Evolutionary conservation across 108 stramenopile species (phyloP), one percentile per base, ranked within the genome.

Genomic region (Cyclotella baltica): DNA sequence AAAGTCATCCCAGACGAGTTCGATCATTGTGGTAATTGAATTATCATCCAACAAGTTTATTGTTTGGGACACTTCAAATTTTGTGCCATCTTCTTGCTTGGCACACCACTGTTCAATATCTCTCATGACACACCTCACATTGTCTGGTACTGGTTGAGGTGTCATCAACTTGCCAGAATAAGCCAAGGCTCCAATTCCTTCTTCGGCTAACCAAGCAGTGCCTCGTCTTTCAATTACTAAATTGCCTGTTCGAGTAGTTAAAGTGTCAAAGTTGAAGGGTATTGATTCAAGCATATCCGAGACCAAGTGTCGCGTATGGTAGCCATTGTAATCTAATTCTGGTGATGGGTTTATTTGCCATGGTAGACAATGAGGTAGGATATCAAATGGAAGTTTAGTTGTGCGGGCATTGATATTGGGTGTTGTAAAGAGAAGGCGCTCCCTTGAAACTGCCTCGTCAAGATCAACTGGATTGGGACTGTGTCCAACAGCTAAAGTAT

Each of bases 91-190:
- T 34, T 58, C 66, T 51, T 48, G 43, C 27, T 58, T 46, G 2
- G 33, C 58, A 67, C 81, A 65, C 62, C 80, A 63, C 53, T 55
- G 62, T 75, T 91, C 90, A 19, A 88, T 77, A 1, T 65, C 68
- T 52, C 87, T 46, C 90, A 91, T 91, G 8, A 77, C 65, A 15
- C 55, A 37, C 62, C 53, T 35, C 25, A 90, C 85, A 51, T 76
- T 20, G 19, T 67, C 72, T 37, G 91, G 89, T 10, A 92, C 50
- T 18, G 69, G 77, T 28, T 56, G 53, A 3, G 89, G 91, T 46
- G 43, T 19, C 91, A 92, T 92, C 63, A 92, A 75, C 73, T 91
- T 91, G 13, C 90, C 91, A 63, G 84, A 85, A 66, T 92, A 92
- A 2, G 91, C 91, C 50, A 92, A 63, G 1, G 89, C 81, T 15